A percentile compares a stretch with the other conserved stretches of the same genome.
Evolutionary conservation across 768 basidiomycete species (phyloP).

Genomic region (Goffeauzyma gilvescens): DNA sequence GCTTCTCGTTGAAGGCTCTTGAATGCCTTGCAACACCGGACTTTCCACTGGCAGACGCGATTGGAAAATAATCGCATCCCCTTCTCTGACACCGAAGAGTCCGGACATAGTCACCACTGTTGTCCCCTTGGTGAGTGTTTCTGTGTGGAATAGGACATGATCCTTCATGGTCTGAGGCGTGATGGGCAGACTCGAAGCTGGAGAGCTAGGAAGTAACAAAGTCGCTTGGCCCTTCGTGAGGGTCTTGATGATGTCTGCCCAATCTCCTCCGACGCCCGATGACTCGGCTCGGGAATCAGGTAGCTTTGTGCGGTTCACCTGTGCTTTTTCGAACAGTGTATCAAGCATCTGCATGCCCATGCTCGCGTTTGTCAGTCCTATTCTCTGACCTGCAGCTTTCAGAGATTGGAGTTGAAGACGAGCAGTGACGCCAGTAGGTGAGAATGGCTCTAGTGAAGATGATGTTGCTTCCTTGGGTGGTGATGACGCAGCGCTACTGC

Average conservation of each 20-base stretch:
- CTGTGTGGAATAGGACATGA: conserved; percentile 54
- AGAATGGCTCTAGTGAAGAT: neutral
- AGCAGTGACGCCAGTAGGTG: conserved; percentile 15
- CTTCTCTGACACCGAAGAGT: conserved; percentile 48
- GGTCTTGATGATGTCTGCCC: conserved; percentile 25
- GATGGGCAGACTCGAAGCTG: conserved; percentile 40
- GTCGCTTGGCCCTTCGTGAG: conserved; percentile 43
- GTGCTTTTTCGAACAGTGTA: conserved; percentile 27
- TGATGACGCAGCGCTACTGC: too few relatives aligned
- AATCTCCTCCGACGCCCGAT: conserved; percentile 26
- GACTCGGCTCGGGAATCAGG: conserved; percentile 13
- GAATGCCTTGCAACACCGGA: conserved; percentile 12
- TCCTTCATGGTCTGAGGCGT: conserved; percentile 63
- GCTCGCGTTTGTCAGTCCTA: conserved; percentile 26
- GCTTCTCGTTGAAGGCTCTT: conserved; percentile 16
- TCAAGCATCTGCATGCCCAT: conserved; percentile 33
- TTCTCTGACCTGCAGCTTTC: conserved; percentile 30
- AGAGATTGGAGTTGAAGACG: conserved; percentile 29
- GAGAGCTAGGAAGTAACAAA: conserved; percentile 52
- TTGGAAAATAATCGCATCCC: conserved; percentile 11
- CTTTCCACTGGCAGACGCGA: conserved; percentile 2
- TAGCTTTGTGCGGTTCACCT: conserved; percentile 16
- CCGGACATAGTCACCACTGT: conserved; percentile 64
- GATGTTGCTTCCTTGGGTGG: conserved; percentile 12
- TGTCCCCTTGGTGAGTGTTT: conserved; percentile 33